Evolutionary conservation across 441 rosid species (phyloP), one percentile per base, ranked within the genome.

Genomic region (Euphorbia celastroides): DNA sequence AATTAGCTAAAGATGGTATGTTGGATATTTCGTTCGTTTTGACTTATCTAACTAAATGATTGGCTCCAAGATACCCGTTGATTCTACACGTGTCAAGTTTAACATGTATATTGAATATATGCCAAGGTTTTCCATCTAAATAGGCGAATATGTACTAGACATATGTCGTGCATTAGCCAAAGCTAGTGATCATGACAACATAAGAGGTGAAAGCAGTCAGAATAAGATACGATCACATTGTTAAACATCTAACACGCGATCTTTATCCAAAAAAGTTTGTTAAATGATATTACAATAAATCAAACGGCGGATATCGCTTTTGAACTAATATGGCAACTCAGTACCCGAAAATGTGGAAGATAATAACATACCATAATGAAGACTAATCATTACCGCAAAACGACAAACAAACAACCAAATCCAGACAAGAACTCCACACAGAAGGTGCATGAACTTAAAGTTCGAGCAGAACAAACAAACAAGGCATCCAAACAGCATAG

Each of bases 401-500:
- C n/a, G 26, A 65, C 64, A 59, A 38, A 23, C 55, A 28, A 67
- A 26, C 41, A 27, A 60, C n/a, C n/a, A 42, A 25, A 28, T 36
- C 48, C 28, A 31, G n/a, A 59, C 14, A n/a, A n/a, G 52, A 54
- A 25, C 55, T 59, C 52, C 50, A 31, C 16, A 67, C 5, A 44
- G 28, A 14, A 56, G 58, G 54, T 57, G 59, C 38, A n/a, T 27
- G 30, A 19, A 59, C 27, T 70, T 38, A 17, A 66, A 66, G 20
- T 5, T 44, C 54, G 50, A 22, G 25, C 42, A 34, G 31, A 51
- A 64, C 41, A 16, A n/a, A 20, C 59, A 48, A 19, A 11, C 9
- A 28, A 20, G 56, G 60, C 57, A 32, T 38, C 19, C 42, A 68
- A 67, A 60, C 30, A 25, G 64, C 34, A 69, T 52, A 57, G 60